Evolutionary conservation across 192 early-diverging fungal species (phyloP).

Genomic region (Backusella liffmaniae): DNA sequence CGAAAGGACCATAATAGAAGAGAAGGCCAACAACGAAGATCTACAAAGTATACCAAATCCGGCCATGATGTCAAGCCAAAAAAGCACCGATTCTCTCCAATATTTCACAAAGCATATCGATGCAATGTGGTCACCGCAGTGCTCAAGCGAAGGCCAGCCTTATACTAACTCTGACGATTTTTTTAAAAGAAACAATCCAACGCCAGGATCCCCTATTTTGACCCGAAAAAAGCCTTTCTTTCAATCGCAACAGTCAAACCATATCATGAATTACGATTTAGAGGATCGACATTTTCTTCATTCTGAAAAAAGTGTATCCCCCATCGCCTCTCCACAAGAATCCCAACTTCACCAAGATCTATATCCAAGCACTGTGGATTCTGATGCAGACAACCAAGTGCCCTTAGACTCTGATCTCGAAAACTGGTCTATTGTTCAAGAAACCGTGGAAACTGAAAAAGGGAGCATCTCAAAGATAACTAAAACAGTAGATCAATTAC

Average conservation of each 20-base stretch:
- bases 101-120: slow-evolving; percentile 10
- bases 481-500: background rate
- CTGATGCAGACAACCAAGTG: background rate
- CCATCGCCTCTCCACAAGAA: background rate
- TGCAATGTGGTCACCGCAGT: slow-evolving; percentile 17
- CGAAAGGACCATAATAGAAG: background rate
- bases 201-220: background rate
- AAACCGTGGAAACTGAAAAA: background rate
- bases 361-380: no score
- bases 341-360: no score
- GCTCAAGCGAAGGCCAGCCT: background rate
- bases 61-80: background rate
- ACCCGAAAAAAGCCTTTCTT: background rate
- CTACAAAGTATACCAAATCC: background rate
- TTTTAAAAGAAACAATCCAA: background rate
- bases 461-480: background rate
- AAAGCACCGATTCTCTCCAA: background rate
- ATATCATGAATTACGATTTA: background rate
- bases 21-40: background rate
- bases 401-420: no score
- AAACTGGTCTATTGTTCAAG: background rate
- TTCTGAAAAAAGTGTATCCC: background rate
- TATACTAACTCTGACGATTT: background rate
- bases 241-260: background rate
- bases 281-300: background rate